A percentile compares a stretch with the other conserved stretches of the same genome.
These are phyloP conservation scores for Spirogloea muscicola DNA, from an alignment of 139 green algal species.

Conservation along the genomic window DNA sequence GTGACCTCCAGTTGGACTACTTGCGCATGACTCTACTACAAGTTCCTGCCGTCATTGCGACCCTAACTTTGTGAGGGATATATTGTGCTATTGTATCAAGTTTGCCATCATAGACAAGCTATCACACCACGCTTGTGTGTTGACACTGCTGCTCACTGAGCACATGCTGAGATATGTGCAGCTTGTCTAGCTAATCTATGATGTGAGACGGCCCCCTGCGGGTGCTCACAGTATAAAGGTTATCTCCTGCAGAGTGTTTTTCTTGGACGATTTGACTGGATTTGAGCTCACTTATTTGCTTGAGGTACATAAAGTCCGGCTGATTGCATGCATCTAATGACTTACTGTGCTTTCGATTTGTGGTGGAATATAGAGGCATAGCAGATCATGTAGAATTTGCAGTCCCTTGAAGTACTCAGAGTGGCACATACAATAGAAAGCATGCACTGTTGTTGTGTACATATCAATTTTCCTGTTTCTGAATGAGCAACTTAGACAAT, in stretches of 20 bases:
- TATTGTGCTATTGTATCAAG: not conserved
- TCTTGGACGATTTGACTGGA: conserved; percentile 52
- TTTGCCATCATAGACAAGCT: not conserved
- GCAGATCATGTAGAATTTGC: no score
- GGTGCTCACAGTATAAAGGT: not conserved
- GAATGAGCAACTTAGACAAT: no score
- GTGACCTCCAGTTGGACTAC: conserved; percentile 50
- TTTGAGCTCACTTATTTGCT: conserved; percentile 51
- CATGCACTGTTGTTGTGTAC: no score
- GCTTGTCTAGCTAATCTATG: not conserved
- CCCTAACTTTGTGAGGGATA: conserved; percentile 24
- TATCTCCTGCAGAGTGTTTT: conserved; percentile 39
- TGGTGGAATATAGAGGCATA: no score
- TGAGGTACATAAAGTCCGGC: conserved; percentile 41
- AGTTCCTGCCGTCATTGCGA: conserved; percentile 36
- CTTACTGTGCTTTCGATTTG: no score
- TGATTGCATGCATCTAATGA: no score
- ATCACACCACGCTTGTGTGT: not conserved
- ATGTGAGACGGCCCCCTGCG: not conserved
- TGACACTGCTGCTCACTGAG: no score
- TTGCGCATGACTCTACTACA: conserved; percentile 53
- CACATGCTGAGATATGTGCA: no score
- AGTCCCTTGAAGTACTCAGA: no score
- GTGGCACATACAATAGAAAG: no score
- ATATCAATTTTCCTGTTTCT: no score